Base-by-base conservation (phyloP, 2,329 filamentous ascomycete species). In the Pseudogymnoascus sp. region DNA sequence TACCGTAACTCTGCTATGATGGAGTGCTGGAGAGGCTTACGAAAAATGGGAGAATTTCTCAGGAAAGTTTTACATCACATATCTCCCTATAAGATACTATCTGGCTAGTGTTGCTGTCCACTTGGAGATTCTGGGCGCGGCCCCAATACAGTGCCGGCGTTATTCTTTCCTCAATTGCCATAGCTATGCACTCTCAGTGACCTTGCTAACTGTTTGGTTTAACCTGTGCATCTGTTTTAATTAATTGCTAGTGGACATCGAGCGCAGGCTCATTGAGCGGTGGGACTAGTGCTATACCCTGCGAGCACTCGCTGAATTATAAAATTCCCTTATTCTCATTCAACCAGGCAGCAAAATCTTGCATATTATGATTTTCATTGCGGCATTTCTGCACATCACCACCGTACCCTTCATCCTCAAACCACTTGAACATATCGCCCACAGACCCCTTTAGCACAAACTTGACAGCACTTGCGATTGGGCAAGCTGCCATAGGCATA, bases 341-440 rank as follows among this genome's bases (percentile, higher is more conserved):
- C 64, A 80, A 58, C 76, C 78, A 80, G 7, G 69, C 72, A 63
- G 74, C 73, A 63, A 80, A 77, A 60, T 74, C 71, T 66, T 73
- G 73, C 65, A 80, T 60, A 61, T 71, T 70, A 3, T 74, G 73
- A 66, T 80, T 73, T 62, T 72, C 70, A 63, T 72, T 70, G 69
- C 68, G 75, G 67, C 78, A 58, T 61, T 63, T 71, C 13, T 61
- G 40, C 59, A 80, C 73, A 62, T 67, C 64, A 35, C 59, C 66
- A 9, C 48, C 62, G 42, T 62, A 69, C 5, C 66, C 67, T 35
- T 64, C 62, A 15, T 66, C 63, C 8, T 61, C 40, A 59, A 66
- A 65, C 63, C 63, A 69, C 37, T 62, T 60, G 27, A 69, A 65
- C 65, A 69, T 69, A 13, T 36, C 52, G 0, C 61, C 48, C 4